Base-by-base conservation (phyloP, 2,329 filamentous ascomycete species). In the Shiraia bambusicola region DNA sequence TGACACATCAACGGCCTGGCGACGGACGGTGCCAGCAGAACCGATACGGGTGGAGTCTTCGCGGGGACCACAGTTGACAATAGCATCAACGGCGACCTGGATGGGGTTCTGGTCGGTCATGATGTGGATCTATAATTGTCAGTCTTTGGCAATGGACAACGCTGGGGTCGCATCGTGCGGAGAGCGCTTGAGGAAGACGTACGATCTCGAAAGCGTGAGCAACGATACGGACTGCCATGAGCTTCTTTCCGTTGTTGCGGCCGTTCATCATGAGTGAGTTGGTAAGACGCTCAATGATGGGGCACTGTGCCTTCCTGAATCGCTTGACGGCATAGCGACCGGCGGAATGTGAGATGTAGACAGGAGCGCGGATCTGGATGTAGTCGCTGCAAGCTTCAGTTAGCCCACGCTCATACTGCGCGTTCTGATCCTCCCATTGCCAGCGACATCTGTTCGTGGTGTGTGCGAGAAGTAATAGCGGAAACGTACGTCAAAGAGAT, bases 261-360 rank as follows among this genome's bases (percentile, higher is more conserved):
- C 93, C 93, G 86, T 98, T 95, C 92, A 97, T 97, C 94, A 98
- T 98, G 75, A 98, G 86, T 49, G 93, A 97, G 88, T 98, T 98
- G 83, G 93, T 98, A 69, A 98, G 86, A 76, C 93, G 92, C 88
- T 98, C 93, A 74, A 98, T 96, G 86, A 98, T 97, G 70, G 93
- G 93, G 88, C 93, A 98, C 84, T 97, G 94, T 75, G 94, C 93
- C 87, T 98, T 98, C 82, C 93, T 88, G 89, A 98, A 98, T 73
- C 94, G 87, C 90, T 98, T 98, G 79, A 86, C 84, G 73, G 93
- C 93, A 84, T 95, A 98, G 74, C 91, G 89, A 74, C 93, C 93
- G 71, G 94, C 93, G 62, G 91, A 95, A 85, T 98, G 93, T 74
- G 93, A 90, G 78, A 96, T 84, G 82, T 97, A 98, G 82, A 97